Evolutionary conservation across 257 asterid species (phyloP), one percentile per base, ranked within the genome.

Genomic region (Salvia rosmarinus): DNA sequence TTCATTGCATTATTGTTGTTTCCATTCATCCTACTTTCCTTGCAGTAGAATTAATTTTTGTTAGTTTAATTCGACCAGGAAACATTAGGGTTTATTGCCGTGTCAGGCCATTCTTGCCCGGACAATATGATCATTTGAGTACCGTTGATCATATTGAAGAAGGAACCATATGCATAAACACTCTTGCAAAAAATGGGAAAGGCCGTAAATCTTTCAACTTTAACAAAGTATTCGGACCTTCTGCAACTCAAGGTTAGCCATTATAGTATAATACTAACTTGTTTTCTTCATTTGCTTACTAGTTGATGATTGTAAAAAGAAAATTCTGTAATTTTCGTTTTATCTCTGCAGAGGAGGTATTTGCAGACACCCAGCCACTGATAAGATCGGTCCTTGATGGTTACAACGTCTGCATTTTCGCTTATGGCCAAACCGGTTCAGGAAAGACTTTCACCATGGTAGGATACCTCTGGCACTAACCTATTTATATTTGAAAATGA

Each of bases 371-470:
- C 13, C 98, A 81, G 55, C 96, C 89, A 35, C 82, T 90, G 67
- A 83, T 92, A 63, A 82, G 98, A 82, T 92, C 98, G 5, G 97
- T 92, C 55, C 96, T 92, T 74, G 98, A 92, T 83, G 98, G 98
- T 74, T 92, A 83, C 82, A 92, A 92, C 67, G 97, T 92, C 55
- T 92, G 98, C 79, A 92, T 92, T 62, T 92, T 92, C 73, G 97
- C 98, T 64, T 92, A 88, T 55, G 98, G 98, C 8, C 98, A 92
- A 82, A 92, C 98, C 6, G 98, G 98, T 49, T 92, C 98, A 7
- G 98, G 98, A 68, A 92, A 92, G 78, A 92, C 98, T 44, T 87
- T 68, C 78, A 90, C 98, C 51, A 92, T 92, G 98, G 98, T 92
- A 72, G 55, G 81, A 75, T 63, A 56, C 39, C 30, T 50, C 58